Conservation (phyloP, 768 basidiomycete species). For the Paxillus involutus region DNA sequence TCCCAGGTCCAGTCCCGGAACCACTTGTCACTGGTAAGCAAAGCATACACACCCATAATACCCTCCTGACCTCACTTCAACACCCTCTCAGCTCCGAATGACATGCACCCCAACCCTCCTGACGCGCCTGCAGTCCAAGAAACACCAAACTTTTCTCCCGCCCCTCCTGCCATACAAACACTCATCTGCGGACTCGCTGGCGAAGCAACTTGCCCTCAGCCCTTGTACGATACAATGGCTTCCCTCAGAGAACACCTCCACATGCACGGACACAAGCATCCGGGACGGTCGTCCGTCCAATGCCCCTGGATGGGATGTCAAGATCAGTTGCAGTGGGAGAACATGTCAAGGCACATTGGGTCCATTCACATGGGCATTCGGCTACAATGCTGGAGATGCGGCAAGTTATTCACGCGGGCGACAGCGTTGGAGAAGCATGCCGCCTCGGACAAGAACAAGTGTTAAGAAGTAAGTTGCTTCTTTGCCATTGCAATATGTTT, state of each 20-base stretch:
- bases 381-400: conserved; percentile 1
- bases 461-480: background rate
- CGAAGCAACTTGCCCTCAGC: background rate
- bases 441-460: background rate
- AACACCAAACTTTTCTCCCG: no score
- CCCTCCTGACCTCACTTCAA: no score
- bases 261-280: conserved; percentile 9
- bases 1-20: no score
- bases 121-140: no score
- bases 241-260: conserved; percentile 12
- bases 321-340: conserved; percentile 2
- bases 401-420: conserved; percentile 5
- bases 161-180: no score
- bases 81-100: no score
- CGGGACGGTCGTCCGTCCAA: background rate
- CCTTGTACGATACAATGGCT: background rate
- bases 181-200: background rate
- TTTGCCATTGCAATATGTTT: no score
- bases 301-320: conserved; percentile 13
- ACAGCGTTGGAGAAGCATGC: conserved; percentile 5
- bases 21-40: no score
- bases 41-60: no score
- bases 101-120: no score
- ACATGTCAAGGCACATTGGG: conserved; percentile 7
- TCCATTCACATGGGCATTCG: conserved; percentile 4